Conservation (phyloP, 805 yeast genomes). For the Candida silvatica region DNA sequence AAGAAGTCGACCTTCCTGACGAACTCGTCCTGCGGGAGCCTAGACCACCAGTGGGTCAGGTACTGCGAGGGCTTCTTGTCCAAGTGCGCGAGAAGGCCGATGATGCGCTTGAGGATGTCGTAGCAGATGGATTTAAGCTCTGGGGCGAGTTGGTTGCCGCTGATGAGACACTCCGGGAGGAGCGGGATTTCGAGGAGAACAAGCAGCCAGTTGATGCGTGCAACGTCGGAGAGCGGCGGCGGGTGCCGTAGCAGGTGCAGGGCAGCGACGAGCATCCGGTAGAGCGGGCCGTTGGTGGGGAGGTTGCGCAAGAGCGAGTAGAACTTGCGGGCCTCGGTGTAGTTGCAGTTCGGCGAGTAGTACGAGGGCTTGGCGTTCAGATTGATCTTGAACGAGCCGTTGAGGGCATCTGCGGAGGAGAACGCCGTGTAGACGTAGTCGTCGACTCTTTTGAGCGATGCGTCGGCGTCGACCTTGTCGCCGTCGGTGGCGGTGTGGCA, state of each 20-base stretch:
- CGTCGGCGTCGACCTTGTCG: neutral
- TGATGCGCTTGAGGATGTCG: slow-evolving; percentile 57
- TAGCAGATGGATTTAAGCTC: slow-evolving; percentile 53
- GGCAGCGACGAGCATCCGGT: slow-evolving; percentile 43
- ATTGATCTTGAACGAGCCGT: slow-evolving; percentile 42
- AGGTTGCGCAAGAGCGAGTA: slow-evolving; percentile 38
- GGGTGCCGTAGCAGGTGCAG: slow-evolving; percentile 46
- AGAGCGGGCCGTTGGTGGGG: slow-evolving; percentile 56
- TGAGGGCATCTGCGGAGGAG: slow-evolving; percentile 36
- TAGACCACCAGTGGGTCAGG: slow-evolving; percentile 47
- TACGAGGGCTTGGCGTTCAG: slow-evolving; percentile 14
- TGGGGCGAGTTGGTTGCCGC: slow-evolving; percentile 24
- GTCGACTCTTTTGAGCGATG: slow-evolving; percentile 40
- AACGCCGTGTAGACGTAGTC: slow-evolving; percentile 38
- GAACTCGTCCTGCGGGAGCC: slow-evolving; percentile 34
- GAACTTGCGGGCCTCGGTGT: slow-evolving; percentile 34
- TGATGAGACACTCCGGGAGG: slow-evolving; percentile 37
- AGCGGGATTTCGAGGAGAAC: slow-evolving; percentile 65
- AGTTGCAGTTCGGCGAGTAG: slow-evolving; percentile 44
- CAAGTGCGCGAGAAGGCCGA: slow-evolving; percentile 58
- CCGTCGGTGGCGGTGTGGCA: neutral
- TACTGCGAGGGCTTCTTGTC: slow-evolving; percentile 31
- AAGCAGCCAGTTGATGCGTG: slow-evolving; percentile 48
- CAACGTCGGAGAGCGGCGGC: slow-evolving; percentile 29
- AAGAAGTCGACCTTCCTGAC: slow-evolving; percentile 51